Conservation (phyloP, 371 early-diverging fungal genomes). For the Actinomortierella wolfii region DNA sequence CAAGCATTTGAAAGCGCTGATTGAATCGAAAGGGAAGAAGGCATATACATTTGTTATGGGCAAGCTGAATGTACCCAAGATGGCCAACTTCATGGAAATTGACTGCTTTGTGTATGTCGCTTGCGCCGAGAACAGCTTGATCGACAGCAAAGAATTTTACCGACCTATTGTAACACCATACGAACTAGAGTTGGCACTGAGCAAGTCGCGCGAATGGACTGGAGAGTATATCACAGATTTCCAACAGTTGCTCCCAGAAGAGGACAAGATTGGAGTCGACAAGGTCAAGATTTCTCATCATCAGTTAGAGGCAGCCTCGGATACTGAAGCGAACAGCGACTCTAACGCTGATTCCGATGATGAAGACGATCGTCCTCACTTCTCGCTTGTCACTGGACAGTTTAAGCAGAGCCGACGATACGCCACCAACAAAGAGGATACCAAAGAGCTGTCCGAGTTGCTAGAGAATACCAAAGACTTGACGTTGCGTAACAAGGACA, state of each 20-base stretch:
- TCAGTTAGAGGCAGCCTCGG: constrained; percentile 38
- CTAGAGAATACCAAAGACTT: constrained; percentile 52
- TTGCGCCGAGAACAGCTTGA: constrained; percentile 92
- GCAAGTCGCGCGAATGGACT: constrained; percentile 74
- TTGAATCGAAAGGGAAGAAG: constrained; percentile 79
- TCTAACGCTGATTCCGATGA: constrained; percentile 22
- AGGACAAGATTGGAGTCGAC: constrained; percentile 36
- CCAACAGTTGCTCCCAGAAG: constrained; percentile 58
- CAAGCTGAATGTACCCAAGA: constrained; percentile 92
- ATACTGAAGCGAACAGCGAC: constrained; percentile 22
- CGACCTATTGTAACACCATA: constrained; percentile 93
- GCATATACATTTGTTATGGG: constrained; percentile 93
- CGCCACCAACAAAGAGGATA: constrained; percentile 28
- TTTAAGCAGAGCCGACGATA: constrained; percentile 62
- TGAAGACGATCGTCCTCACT: constrained; percentile 81
- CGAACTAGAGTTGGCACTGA: constrained; percentile 84
- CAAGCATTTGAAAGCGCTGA: constrained; percentile 74
- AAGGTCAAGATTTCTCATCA: constrained; percentile 45
- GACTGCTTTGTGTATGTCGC: constrained; percentile 92
- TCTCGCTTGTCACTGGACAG: constrained; percentile 88
- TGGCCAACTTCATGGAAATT: constrained; percentile 95
- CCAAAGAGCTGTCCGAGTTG: constrained; percentile 35
- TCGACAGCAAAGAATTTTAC: constrained; percentile 92
- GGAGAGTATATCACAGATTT: constrained; percentile 80
- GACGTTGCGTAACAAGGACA: constrained; percentile 61